phyloP scores from a whole-genome alignment of 2,329 filamentous ascomycete species.

The Thielaviopsis ethacetica region DNA sequence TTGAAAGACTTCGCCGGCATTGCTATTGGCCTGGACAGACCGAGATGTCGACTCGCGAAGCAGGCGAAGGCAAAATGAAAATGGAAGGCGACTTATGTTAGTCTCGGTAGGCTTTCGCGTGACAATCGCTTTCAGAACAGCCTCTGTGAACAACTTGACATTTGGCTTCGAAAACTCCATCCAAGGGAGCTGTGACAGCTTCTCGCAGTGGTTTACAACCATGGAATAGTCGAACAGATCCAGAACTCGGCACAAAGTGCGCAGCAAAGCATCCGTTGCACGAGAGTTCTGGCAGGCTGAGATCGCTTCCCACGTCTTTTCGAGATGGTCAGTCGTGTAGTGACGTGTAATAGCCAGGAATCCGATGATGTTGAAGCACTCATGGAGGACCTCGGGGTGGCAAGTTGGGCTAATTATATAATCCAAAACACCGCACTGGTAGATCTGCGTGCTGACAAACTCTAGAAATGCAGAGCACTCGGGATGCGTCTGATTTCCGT shows the following conservation, averaged over 20 bases:
- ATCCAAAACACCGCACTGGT: constrained; percentile 55
- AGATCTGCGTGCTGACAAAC: constrained; percentile 53
- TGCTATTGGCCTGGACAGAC: constrained; percentile 34
- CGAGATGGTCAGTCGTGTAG: constrained; percentile 56
- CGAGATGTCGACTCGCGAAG: constrained; percentile 54
- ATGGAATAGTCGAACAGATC: constrained; percentile 31
- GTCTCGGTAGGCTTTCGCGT: constrained; percentile 26
- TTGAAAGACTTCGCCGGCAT: constrained; percentile 44
- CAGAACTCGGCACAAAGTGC: constrained; percentile 38
- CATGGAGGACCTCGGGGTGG: constrained; percentile 73
- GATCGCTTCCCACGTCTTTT: constrained; percentile 72
- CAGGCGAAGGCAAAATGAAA: constrained; percentile 44
- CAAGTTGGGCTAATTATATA: constrained; percentile 85
- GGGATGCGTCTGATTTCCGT: constrained; percentile 30
- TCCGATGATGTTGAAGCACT: constrained; percentile 69
- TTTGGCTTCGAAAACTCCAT: constrained; percentile 39
- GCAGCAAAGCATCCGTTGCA: constrained; percentile 63
- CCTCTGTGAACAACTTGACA: constrained; percentile 46
- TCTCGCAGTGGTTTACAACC: constrained; percentile 52
- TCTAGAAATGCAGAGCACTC: constrained; percentile 34
- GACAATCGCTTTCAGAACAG: constrained; percentile 33
- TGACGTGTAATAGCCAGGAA: constrained; percentile 69
- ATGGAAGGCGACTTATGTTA: constrained; percentile 26
- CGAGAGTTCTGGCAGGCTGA: constrained; percentile 68
- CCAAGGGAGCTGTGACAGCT: constrained; percentile 49